Evolutionary conservation across 176 grass and related monocot species (phyloP).

Genomic region (Puccinellia tenuiflora): DNA sequence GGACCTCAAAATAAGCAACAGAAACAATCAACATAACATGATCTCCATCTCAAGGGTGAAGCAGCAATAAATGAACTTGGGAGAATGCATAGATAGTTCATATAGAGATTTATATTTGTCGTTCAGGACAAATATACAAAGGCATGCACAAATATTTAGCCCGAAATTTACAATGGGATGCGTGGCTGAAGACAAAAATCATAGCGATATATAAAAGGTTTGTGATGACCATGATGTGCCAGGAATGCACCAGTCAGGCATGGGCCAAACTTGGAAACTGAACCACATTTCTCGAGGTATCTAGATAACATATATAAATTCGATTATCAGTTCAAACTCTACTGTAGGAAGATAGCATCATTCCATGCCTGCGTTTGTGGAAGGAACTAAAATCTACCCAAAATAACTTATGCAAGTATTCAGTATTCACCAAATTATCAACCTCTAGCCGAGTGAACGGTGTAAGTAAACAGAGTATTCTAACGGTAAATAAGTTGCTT

Average conservation of each 20-base stretch:
- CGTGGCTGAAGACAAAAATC: conserved; percentile 14
- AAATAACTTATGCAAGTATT: not conserved
- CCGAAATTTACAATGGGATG: conserved; percentile 6
- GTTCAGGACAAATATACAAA: not conserved
- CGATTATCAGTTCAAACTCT: not conserved
- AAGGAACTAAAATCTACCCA: not conserved
- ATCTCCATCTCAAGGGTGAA: not conserved
- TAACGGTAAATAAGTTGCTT: conserved; percentile 20
- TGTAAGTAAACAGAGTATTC: not conserved
- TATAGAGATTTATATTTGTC: not conserved
- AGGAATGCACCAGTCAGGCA: conserved; percentile 31
- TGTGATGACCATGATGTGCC: conserved; percentile 18
- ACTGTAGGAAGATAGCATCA: not conserved
- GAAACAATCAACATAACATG: not conserved
- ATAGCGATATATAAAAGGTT: not conserved
- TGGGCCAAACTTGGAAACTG: conserved; percentile 24
- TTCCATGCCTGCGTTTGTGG: not conserved
- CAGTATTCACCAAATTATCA: not conserved
- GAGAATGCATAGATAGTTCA: not conserved
- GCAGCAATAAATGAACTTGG: not conserved
- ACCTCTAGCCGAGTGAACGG: not conserved
- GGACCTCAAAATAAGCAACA: not conserved
- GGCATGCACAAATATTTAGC: not conserved
- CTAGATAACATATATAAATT: not conserved
- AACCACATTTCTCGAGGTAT: conserved; percentile 28